Conservation (phyloP, 345 rosid genomes). For the Populus ilicifolia region DNA sequence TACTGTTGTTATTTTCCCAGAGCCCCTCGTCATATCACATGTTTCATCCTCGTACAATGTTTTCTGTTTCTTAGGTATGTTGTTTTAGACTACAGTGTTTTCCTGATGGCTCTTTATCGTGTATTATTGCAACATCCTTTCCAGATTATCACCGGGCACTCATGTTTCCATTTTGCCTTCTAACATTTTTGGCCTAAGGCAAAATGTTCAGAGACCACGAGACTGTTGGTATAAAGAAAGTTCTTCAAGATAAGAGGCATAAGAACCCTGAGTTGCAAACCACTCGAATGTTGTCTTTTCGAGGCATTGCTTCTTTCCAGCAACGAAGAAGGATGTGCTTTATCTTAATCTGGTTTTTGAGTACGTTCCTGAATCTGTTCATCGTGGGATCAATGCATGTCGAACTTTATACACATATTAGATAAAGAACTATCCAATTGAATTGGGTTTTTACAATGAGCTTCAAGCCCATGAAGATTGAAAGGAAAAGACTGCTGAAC, state of each 20-base stretch:
- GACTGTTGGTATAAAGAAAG: conserved; percentile 94
- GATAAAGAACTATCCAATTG: conserved; percentile 8
- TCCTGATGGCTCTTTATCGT: background rate
- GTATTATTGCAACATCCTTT: background rate
- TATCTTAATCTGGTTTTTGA: conserved; percentile 95
- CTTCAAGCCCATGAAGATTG: background rate
- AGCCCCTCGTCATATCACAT: background rate
- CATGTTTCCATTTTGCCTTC: background rate
- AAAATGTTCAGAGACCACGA: conserved; percentile 90
- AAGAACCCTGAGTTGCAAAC: conserved; percentile 97
- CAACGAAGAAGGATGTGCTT: conserved; percentile 89
- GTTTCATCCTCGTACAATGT: background rate
- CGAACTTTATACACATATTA: conserved; percentile 39
- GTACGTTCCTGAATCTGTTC: conserved; percentile 92
- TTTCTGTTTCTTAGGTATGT: conserved; percentile 70
- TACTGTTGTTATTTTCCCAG: background rate
- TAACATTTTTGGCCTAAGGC: conserved; percentile 43
- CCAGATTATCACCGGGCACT: background rate
- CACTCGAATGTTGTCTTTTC: conserved; percentile 76
- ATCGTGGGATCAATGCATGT: conserved; percentile 87
- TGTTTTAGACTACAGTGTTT: background rate
- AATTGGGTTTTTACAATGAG: background rate
- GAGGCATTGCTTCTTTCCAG: conserved; percentile 96
- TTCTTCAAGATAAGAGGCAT: conserved; percentile 89
- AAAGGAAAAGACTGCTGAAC: background rate